Evolutionary conservation across 805 yeast genomes (phyloP).

Genomic region (Citeromyces matritensis): DNA sequence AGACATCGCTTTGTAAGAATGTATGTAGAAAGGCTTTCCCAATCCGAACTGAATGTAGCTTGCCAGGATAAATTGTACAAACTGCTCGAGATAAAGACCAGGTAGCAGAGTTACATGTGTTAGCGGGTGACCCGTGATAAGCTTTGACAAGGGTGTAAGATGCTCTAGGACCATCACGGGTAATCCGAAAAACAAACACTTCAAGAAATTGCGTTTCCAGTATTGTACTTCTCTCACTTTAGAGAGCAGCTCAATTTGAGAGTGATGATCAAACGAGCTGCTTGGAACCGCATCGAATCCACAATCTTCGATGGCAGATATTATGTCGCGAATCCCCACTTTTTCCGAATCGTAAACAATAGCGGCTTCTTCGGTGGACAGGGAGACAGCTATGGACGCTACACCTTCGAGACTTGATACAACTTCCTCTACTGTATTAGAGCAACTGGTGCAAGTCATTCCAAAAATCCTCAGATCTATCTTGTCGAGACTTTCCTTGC

Average conservation of each 20-base stretch:
- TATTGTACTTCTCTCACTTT: conserved; percentile 55
- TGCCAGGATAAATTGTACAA: conserved; percentile 42
- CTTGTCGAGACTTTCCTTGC: conserved; percentile 2
- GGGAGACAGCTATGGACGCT: conserved; percentile 27
- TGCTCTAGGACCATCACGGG: conserved; percentile 25
- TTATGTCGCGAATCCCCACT: conserved; percentile 51
- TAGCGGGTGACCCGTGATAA: conserved; percentile 25
- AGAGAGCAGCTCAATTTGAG: conserved; percentile 57
- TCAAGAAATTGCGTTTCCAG: conserved; percentile 49
- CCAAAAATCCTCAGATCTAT: conserved; percentile 29
- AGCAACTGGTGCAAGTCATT: conserved; percentile 46
- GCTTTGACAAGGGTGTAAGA: neutral
- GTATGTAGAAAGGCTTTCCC: conserved; percentile 54
- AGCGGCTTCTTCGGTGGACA: conserved; percentile 36
- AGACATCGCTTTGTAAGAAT: conserved; percentile 47
- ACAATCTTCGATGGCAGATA: conserved; percentile 31
- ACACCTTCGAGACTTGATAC: conserved; percentile 34
- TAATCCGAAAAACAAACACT: conserved; percentile 37
- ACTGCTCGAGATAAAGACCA: conserved; percentile 53
- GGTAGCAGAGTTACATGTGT: conserved; percentile 12
- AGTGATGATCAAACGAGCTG: conserved; percentile 37
- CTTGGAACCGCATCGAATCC: conserved; percentile 37
- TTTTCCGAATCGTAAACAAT: conserved; percentile 32
- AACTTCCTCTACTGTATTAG: conserved; percentile 30
- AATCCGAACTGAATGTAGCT: conserved; percentile 47